A percentile compares a stretch with the other conserved stretches of the same genome.
These are phyloP conservation scores for Prunella vulgaris DNA, from an alignment of 257 asterid genomes.

Conservation along the genomic window DNA sequence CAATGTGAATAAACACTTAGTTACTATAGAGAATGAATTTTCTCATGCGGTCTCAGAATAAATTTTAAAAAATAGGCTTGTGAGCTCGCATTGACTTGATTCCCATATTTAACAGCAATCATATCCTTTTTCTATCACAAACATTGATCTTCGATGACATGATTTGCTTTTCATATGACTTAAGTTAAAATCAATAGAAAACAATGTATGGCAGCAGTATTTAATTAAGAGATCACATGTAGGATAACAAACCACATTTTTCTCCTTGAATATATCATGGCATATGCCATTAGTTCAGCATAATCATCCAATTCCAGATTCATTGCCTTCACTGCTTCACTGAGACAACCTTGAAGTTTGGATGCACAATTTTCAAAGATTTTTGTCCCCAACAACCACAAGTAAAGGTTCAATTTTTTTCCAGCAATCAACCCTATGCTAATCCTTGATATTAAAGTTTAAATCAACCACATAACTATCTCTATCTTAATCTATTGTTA, in stretches of 20 bases:
- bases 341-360: constrained; percentile 33
- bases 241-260: constrained; percentile 35
- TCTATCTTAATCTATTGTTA: not conserved
- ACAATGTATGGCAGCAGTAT: not conserved
- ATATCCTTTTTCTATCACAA: not conserved
- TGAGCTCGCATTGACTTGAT: not conserved
- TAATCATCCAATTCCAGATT: constrained; percentile 35
- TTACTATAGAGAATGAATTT: not conserved
- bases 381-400: constrained; percentile 46
- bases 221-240: not conserved
- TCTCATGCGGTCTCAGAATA: not conserved
- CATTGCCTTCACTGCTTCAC: constrained; percentile 36
- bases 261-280: constrained; percentile 27
- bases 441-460: not conserved
- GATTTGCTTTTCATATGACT: not conserved
- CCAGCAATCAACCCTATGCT: no score
- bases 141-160: not conserved
- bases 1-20: not conserved
- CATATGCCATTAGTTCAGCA: constrained; percentile 38
- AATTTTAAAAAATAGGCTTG: not conserved
- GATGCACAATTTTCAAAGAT: constrained; percentile 46
- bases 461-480: not conserved
- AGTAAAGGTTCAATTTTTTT: no score
- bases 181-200: constrained; percentile 12
- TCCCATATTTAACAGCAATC: not conserved